Percentiles rank a stretch among this genome's conserved stretches.
Evolutionary conservation across 176 grass and related monocot species (phyloP).

Genomic region (Chrysopogon serrulatus): DNA sequence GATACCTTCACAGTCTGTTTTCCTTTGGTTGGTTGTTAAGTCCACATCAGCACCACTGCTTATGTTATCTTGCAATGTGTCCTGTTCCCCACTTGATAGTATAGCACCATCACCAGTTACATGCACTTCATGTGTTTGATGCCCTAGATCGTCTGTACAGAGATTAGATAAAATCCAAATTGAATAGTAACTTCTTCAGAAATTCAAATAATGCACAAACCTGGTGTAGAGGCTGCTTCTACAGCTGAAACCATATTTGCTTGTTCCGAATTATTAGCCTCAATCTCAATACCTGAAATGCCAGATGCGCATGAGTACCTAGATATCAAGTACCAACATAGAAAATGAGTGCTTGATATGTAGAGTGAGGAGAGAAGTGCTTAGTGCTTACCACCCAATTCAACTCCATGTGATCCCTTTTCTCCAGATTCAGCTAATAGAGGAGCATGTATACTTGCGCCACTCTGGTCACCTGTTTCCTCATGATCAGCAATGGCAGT

Average conservation of each 20-base stretch:
- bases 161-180: background rate
- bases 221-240: conserved; percentile 19
- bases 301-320: background rate
- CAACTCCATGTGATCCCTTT: conserved; percentile 6
- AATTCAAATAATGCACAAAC: conserved; percentile 14
- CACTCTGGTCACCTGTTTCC: background rate
- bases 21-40: background rate
- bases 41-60: background rate
- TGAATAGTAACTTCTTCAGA: background rate
- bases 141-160: conserved; percentile 23
- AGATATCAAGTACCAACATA: background rate
- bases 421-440: conserved; percentile 6
- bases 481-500: background rate
- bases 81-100: conserved; percentile 8
- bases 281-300: conserved; percentile 30
- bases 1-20: conserved; percentile 19
- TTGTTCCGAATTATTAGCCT: conserved; percentile 9
- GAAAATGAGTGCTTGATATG: background rate
- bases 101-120: background rate
- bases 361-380: background rate
- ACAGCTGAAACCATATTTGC: background rate
- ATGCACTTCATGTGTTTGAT: background rate
- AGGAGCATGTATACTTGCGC: background rate
- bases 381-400: background rate
- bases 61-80: background rate